These are phyloP conservation scores for Teunomyces cretensis DNA, from an alignment of 805 yeast species.

Conservation along the genomic window DNA sequence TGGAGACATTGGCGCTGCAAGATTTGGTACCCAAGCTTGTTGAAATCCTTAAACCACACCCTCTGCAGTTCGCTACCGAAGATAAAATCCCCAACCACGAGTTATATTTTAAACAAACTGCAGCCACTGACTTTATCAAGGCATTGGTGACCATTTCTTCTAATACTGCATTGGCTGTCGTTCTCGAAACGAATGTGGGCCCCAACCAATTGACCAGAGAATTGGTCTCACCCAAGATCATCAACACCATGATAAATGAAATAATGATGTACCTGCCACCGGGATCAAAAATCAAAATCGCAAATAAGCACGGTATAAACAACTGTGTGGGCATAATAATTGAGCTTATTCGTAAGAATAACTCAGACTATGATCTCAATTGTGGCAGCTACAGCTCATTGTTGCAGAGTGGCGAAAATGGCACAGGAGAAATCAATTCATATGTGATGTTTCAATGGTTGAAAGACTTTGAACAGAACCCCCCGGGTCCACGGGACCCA, in stretches of 20 bases:
- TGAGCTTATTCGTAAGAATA: conserved; percentile 91
- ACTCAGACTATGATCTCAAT: conserved; percentile 89
- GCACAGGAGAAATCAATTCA: conserved; percentile 39
- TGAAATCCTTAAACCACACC: conserved; percentile 65
- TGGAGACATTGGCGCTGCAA: conserved; percentile 73
- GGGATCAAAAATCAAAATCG: conserved; percentile 8
- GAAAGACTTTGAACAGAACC: conserved; percentile 69
- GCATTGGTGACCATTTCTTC: conserved; percentile 94
- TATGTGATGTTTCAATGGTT: conserved; percentile 45
- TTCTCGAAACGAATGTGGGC: conserved; percentile 89
- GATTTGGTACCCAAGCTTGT: conserved; percentile 70
- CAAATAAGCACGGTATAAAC: conserved; percentile 83
- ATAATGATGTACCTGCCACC: conserved; percentile 53
- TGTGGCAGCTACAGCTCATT: conserved; percentile 80
- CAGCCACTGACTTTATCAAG: conserved; percentile 93
- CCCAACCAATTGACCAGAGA: conserved; percentile 94
- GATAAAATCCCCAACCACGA: conserved; percentile 27
- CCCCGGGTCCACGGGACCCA: conserved; percentile 91
- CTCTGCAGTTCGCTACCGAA: conserved; percentile 47
- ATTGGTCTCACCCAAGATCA: conserved; percentile 72
- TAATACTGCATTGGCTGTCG: conserved; percentile 65
- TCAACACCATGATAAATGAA: conserved; percentile 64
- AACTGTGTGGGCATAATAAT: conserved; percentile 94
- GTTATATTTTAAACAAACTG: conserved; percentile 65
- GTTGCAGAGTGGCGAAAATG: conserved; percentile 26